Conservation (phyloP, 352 stramenopile genomes). For the Plasmopara halstedii region DNA sequence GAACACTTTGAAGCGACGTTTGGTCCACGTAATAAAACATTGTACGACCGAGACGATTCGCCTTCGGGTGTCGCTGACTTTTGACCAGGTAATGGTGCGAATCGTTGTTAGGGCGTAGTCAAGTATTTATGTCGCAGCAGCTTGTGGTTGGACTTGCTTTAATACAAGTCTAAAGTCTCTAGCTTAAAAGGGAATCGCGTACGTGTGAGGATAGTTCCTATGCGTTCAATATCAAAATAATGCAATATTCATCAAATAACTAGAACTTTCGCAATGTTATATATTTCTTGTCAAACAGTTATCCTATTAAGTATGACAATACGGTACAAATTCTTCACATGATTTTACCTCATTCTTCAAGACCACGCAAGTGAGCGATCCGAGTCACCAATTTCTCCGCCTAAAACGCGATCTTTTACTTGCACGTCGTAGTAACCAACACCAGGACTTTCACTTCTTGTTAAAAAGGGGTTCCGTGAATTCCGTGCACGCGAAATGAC, state of each 20-base stretch:
- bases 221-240: conserved; percentile 1
- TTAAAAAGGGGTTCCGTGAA: conserved; percentile 64
- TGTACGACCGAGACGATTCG: conserved; percentile 54
- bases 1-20: conserved; percentile 71
- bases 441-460: conserved; percentile 57
- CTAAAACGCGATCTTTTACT: conserved; percentile 51
- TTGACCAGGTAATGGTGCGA: conserved; percentile 13
- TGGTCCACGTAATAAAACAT: conserved; percentile 56
- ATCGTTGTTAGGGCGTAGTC: conserved; percentile 39
- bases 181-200: conserved; percentile 19
- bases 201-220: conserved; percentile 15
- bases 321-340: too few species aligned
- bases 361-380: conserved; percentile 57
- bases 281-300: not conserved
- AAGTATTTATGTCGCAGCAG: conserved; percentile 39
- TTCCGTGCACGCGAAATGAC: conserved; percentile 58
- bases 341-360: too few species aligned
- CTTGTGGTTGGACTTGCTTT: conserved; percentile 13
- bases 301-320: too few species aligned
- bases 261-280: not conserved
- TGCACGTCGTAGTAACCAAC: conserved; percentile 78
- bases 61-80: conserved; percentile 59
- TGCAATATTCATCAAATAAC: too few species aligned
- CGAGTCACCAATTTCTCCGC: conserved; percentile 70
- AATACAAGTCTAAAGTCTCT: conserved; percentile 2